These are phyloP conservation scores for Phytophthora rubi DNA, from an alignment of 352 stramenopile species.

Conservation along the genomic window DNA sequence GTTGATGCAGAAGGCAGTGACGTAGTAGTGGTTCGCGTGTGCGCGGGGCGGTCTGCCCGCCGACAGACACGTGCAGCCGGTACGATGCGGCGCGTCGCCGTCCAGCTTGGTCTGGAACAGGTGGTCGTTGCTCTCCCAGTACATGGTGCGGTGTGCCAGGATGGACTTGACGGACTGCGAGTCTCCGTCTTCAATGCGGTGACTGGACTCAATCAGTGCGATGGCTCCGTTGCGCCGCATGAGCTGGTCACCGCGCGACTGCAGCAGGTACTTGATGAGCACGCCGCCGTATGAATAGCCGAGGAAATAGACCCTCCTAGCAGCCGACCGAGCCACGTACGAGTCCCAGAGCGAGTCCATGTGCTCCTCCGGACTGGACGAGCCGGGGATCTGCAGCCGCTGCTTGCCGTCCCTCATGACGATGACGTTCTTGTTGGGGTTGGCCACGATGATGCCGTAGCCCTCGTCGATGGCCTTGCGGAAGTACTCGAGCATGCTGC, in stretches of 20 bases:
- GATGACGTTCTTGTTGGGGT: slow-evolving; percentile 92
- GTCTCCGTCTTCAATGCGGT: slow-evolving; percentile 87
- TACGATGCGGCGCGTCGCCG: slow-evolving; percentile 82
- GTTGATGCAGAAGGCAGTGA: slow-evolving; percentile 89
- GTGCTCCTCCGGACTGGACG: slow-evolving; percentile 85
- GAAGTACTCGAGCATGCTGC: slow-evolving; percentile 91
- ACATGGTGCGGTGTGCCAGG: slow-evolving; percentile 88
- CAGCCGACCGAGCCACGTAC: slow-evolving; percentile 67
- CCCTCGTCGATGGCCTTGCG: slow-evolving; percentile 85
- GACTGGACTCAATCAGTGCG: slow-evolving; percentile 86
- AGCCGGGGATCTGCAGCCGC: slow-evolving; percentile 83
- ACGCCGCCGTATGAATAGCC: slow-evolving; percentile 90
- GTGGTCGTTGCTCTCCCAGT: slow-evolving; percentile 89
- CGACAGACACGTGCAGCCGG: slow-evolving; percentile 83
- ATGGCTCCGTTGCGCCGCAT: slow-evolving; percentile 88
- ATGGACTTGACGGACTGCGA: slow-evolving; percentile 89
- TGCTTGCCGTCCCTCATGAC: slow-evolving; percentile 83
- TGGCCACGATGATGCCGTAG: slow-evolving; percentile 89
- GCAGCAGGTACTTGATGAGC: slow-evolving; percentile 89
- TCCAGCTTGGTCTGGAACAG: slow-evolving; percentile 80
- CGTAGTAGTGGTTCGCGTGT: slow-evolving; percentile 89
- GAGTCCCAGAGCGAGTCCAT: slow-evolving; percentile 90
- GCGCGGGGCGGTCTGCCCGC: slow-evolving; percentile 68
- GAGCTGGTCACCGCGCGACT: slow-evolving; percentile 85
- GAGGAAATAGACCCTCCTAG: slow-evolving; percentile 83